phyloP scores from a whole-genome alignment of 371 early-diverging fungal genomes.

The Smittium mucronatum region DNA sequence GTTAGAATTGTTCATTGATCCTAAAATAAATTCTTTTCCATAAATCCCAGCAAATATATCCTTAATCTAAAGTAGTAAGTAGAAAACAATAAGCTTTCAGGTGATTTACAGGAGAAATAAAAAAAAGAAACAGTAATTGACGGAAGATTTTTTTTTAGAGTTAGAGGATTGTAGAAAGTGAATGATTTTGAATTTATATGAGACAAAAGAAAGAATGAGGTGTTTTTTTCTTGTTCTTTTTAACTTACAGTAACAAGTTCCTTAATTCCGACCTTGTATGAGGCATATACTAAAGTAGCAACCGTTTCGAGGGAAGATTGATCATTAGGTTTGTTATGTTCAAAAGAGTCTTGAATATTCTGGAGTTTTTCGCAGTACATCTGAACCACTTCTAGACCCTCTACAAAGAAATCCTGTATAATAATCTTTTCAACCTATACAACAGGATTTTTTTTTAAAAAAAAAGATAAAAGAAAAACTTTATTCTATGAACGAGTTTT shows the following conservation, averaged over 20 bases:
- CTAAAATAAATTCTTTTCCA: background rate
- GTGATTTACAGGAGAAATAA: too few species aligned
- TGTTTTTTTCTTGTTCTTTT: too few species aligned
- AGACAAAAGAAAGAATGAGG: background rate
- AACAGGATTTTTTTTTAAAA: background rate
- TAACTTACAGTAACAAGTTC: conserved; percentile 44
- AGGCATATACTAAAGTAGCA: conserved; percentile 77
- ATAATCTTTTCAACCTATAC: conserved; percentile 62
- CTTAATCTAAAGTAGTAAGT: conserved; percentile 1
- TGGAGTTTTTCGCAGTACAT: conserved; percentile 76
- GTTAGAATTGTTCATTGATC: background rate
- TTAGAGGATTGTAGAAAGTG: too few species aligned
- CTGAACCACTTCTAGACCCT: conserved; percentile 84
- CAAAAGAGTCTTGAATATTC: conserved; percentile 77
- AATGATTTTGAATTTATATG: too few species aligned
- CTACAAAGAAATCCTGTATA: conserved; percentile 76
- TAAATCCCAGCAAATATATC: conserved; percentile 1
- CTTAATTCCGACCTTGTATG: conserved; percentile 70
- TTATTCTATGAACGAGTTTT: background rate
- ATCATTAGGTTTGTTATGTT: conserved; percentile 72
- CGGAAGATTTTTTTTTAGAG: too few species aligned
- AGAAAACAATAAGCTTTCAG: too few species aligned
- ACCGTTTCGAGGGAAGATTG: conserved; percentile 73
- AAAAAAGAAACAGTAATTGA: too few species aligned
- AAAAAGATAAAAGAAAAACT: background rate